These are phyloP conservation scores for Elymus sibiricus DNA, from an alignment of 176 grass and related monocot species.

Conservation along the genomic window DNA sequence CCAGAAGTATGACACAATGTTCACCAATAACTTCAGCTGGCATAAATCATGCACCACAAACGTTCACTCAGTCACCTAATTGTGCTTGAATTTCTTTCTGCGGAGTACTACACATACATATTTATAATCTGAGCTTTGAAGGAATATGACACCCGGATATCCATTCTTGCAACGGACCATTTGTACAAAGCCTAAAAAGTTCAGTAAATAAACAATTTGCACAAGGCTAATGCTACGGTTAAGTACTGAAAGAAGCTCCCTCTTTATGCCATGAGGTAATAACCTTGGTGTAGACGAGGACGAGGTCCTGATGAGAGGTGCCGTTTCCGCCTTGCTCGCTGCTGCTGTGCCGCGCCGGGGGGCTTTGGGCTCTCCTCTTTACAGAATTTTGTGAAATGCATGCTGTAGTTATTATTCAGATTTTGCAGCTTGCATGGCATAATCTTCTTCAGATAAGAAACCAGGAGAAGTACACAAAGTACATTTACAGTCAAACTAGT, in stretches of 20 bases:
- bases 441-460: not conserved
- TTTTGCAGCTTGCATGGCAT: no score
- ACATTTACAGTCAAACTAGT: not conserved
- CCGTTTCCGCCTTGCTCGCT: no score
- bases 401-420: not conserved
- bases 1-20: not conserved
- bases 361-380: no score
- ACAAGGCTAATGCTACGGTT: not conserved
- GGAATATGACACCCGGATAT: not conserved
- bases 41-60: not conserved
- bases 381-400: no score
- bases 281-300: not conserved
- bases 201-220: not conserved
- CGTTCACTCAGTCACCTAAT: not conserved
- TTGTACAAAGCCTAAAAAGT: not conserved
- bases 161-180: not conserved
- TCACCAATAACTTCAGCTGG: constrained; percentile 20
- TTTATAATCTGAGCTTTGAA: not conserved
- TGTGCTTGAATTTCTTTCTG: not conserved
- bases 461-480: not conserved
- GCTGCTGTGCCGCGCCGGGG: not conserved
- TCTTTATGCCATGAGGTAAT: no score
- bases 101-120: not conserved
- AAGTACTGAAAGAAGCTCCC: not conserved
- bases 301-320: not conserved